A percentile compares a stretch with the other conserved stretches of the same genome.
phyloP scores from a whole-genome alignment of 257 asterid genomes.

The Vinca minor region DNA sequence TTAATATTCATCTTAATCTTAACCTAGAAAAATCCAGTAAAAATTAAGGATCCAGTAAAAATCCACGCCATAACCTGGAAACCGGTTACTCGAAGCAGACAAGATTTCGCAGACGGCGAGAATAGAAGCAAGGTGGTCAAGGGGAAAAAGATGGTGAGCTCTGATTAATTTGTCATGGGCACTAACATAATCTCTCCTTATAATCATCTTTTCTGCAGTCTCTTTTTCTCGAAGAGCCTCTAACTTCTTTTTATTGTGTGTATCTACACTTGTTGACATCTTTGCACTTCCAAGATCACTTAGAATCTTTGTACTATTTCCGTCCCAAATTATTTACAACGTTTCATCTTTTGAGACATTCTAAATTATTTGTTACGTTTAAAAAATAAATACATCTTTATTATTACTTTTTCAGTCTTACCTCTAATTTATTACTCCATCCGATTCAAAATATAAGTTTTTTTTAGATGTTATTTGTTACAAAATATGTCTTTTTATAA shows the following conservation, averaged over 20 bases:
- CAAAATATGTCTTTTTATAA: too few species aligned
- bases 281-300: background rate
- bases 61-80: constrained; percentile 14
- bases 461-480: too few species aligned
- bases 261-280: constrained; percentile 3
- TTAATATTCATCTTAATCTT: too few species aligned
- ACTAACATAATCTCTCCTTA: constrained; percentile 10
- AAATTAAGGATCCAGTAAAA: constrained; percentile 17
- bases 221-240: constrained; percentile 17
- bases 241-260: constrained; percentile 10
- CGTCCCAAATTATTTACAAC: too few species aligned
- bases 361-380: too few species aligned
- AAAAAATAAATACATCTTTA: too few species aligned
- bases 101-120: constrained; percentile 17
- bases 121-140: constrained; percentile 11
- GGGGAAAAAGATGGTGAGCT: constrained; percentile 13
- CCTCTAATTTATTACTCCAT: too few species aligned
- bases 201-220: constrained; percentile 16
- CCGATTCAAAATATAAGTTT: too few species aligned
- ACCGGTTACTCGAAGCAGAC: constrained; percentile 5
- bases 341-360: too few species aligned
- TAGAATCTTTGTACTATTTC: too few species aligned
- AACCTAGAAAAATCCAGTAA: too few species aligned
- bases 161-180: constrained; percentile 13
- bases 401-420: too few species aligned